Evolutionary conservation across 2,329 filamentous ascomycete species (phyloP).

Genomic region (Ceratocystiopsis minuta): DNA sequence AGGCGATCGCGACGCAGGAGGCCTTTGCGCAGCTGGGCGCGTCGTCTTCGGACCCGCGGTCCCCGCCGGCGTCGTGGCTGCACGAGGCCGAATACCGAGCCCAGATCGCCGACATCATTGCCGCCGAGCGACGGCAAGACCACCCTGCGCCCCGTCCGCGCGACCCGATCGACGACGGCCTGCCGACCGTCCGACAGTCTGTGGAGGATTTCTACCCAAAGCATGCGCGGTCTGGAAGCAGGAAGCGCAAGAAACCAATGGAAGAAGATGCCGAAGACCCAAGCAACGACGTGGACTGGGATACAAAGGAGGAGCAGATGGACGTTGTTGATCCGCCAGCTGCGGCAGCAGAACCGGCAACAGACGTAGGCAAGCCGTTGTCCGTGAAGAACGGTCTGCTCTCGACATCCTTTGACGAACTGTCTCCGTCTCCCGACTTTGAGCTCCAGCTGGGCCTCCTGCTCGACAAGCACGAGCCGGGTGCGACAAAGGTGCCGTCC

Average conservation of each 20-base stretch:
- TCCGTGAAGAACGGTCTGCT: no score
- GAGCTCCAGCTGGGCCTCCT: conserved; percentile 2
- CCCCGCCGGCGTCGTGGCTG: conserved; percentile 64
- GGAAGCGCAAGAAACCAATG: conserved; percentile 1
- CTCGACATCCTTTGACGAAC: not conserved
- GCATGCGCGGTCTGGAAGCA: not conserved
- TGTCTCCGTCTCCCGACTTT: conserved; percentile 3
- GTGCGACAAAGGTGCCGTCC: not conserved
- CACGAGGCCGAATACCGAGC: conserved; percentile 71
- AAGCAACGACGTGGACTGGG: no score
- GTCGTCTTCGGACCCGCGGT: conserved; percentile 69
- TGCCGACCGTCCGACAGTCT: conserved; percentile 68
- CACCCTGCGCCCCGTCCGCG: conserved; percentile 49
- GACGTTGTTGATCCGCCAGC: no score
- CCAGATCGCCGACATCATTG: conserved; percentile 43
- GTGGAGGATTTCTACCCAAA: conserved; percentile 70
- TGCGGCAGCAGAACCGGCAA: no score
- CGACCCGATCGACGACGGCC: conserved; percentile 30
- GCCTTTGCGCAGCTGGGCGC: conserved; percentile 64
- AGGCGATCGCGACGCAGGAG: conserved; percentile 55
- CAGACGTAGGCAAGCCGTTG: no score
- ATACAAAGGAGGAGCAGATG: no score
- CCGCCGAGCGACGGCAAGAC: conserved; percentile 21
- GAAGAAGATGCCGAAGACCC: no score
- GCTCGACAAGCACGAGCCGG: not conserved